Evolutionary conservation across 2,329 filamentous ascomycete species (phyloP), one percentile per base, ranked within the genome.

Genomic region (Apiospora arundinis): DNA sequence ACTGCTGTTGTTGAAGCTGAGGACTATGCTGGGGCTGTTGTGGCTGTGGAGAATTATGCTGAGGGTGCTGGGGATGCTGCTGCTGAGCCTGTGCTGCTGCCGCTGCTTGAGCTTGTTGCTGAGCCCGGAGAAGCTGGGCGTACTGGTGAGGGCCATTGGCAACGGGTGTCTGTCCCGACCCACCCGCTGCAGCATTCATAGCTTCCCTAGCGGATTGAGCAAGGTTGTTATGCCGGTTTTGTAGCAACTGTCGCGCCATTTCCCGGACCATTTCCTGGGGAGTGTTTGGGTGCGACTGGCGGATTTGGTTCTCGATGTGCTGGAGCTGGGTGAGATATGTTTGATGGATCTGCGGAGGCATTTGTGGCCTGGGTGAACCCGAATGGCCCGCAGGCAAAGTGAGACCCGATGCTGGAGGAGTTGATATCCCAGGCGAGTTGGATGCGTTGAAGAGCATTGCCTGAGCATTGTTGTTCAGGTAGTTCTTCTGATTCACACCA

Each of bases 111-210:
- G 70, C 74, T 32, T 89, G 86, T 73, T 90, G 88, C 74, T 90
- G 88, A 49, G 88, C 87, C 63, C 88, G 81, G 11, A 90, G 83
- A 45, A 90, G 81, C 70, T 89, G 88, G 1, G 88, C 88, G 75
- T 90, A 90, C 73, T 90, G 88, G 52, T 90, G 88, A 40, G 88
- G 88, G 71, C 85, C 84, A 68, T 85, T 88, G 21, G 85, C 82
- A 69, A 88, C 83, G 2, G 84, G 83, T 18, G 85, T 80, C 73
- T 88, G 85, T 9, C 83, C 83, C 5, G 83, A 81, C 18, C 81
- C 85, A 12, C 87, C 88, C 2, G 87, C 86, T 2, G 88, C 87
- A 40, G 87, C 85, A 74, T 85, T 87, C 85, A 90, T 89, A 1
- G 87, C 87, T 11, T 63, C 56, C 18, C 56, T 63, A 40, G 65